Conservation (phyloP, 345 rosid genomes). For the Brassica carinata region DNA sequence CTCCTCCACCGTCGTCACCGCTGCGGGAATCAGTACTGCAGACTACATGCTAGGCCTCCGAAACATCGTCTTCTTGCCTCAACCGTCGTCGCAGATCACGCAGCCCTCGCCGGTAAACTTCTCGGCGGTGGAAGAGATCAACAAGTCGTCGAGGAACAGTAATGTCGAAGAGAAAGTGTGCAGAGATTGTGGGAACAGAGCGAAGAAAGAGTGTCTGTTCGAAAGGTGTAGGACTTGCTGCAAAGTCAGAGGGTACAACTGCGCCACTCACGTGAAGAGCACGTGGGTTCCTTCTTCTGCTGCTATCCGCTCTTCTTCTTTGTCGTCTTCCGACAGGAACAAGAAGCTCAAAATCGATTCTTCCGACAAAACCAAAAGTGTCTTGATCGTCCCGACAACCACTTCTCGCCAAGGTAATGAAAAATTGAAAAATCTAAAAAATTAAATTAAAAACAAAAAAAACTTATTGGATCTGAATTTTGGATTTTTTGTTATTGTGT, state of each 20-base stretch:
- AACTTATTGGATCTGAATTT: neutral
- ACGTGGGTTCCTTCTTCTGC: slow-evolving; percentile 78
- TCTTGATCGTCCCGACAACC: slow-evolving; percentile 45
- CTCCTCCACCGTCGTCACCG: neutral
- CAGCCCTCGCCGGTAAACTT: slow-evolving; percentile 32
- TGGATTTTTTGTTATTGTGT: neutral
- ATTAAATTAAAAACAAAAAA: neutral
- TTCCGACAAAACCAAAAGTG: slow-evolving; percentile 39
- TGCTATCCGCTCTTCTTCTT: slow-evolving; percentile 48
- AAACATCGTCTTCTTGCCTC: slow-evolving; percentile 61
- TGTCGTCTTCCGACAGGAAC: slow-evolving; percentile 50
- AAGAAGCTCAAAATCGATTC: slow-evolving; percentile 53
- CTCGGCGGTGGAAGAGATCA: slow-evolving; percentile 16
- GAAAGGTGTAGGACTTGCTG: slow-evolving; percentile 85
- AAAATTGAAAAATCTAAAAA: neutral
- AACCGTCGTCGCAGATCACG: slow-evolving; percentile 40
- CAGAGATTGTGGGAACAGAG: slow-evolving; percentile 79
- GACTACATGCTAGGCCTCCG: slow-evolving; percentile 67
- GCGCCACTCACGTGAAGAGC: slow-evolving; percentile 82
- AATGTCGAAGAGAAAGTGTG: slow-evolving; percentile 50
- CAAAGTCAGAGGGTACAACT: slow-evolving; percentile 66
- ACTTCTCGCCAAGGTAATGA: slow-evolving; percentile 56
- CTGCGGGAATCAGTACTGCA: slow-evolving; percentile 20
- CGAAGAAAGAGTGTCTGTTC: slow-evolving; percentile 72
- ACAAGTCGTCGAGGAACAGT: slow-evolving; percentile 32